phyloP scores from a whole-genome alignment of 2,329 filamentous ascomycete genomes.

The Sporothrix euskadiensis region DNA sequence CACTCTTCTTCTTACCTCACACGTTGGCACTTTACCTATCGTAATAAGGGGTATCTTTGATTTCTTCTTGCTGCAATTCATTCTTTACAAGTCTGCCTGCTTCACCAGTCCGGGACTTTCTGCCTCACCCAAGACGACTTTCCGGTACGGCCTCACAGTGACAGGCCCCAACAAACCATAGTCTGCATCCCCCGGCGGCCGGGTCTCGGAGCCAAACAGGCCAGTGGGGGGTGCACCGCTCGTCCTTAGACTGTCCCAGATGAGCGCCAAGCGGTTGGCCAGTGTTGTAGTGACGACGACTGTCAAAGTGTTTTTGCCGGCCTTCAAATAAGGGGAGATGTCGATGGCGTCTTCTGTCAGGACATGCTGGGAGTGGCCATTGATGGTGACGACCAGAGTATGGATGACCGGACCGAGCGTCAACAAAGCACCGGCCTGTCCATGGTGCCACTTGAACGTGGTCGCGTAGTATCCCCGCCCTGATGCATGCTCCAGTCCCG shows the following conservation, averaged over 20 bases:
- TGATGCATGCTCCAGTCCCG: background rate
- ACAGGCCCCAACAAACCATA: constrained; percentile 2
- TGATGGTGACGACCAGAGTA: background rate
- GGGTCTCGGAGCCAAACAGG: background rate
- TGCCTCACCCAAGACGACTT: background rate
- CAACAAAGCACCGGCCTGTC: background rate
- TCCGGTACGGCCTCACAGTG: background rate
- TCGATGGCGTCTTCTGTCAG: background rate
- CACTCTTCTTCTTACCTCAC: too few species aligned
- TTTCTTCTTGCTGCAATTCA: too few species aligned
- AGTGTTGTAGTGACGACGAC: background rate
- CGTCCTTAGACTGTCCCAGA: background rate
- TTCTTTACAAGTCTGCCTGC: too few species aligned
- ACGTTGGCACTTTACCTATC: too few species aligned
- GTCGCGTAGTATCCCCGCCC: constrained; percentile 12
- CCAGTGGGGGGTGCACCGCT: background rate
- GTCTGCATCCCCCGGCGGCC: constrained; percentile 4
- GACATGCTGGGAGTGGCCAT: background rate
- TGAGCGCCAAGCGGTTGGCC: constrained; percentile 11
- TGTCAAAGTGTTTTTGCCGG: background rate
- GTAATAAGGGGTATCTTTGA: too few species aligned
- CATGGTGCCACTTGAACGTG: background rate
- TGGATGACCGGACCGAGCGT: background rate
- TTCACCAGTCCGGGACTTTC: background rate
- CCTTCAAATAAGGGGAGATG: background rate